Evolutionary conservation across 768 basidiomycete species (phyloP).

Genomic region (Boletus huronensis): DNA sequence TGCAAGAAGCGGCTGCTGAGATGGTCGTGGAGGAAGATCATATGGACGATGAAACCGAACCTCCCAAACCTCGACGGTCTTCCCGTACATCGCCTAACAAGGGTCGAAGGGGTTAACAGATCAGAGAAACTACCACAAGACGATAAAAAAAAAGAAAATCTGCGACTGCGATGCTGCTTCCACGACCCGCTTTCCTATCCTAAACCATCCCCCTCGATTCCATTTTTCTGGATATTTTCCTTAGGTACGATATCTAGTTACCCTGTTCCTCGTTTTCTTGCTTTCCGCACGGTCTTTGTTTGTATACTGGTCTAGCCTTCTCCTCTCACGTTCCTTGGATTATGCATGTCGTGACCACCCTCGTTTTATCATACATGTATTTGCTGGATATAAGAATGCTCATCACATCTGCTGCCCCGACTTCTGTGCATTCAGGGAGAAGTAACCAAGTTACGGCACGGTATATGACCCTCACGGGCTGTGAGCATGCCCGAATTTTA

Average conservation of each 20-base stretch:
- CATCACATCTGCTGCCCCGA: not conserved
- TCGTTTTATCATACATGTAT: slow-evolving; percentile 22
- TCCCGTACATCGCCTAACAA: slow-evolving; percentile 35
- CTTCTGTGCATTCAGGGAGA: not conserved
- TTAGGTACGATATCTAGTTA: slow-evolving; percentile 11
- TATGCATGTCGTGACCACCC: slow-evolving; percentile 9
- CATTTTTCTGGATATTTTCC: slow-evolving; percentile 2
- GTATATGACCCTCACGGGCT: too few relatives aligned
- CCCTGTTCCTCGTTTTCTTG: not conserved
- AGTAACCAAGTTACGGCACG: not conserved
- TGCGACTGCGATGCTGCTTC: not conserved
- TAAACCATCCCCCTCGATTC: not conserved
- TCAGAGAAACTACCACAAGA: not conserved
- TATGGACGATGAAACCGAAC: slow-evolving; percentile 22
- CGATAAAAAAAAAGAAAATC: not conserved
- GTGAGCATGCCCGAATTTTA: not conserved
- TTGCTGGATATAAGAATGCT: slow-evolving; percentile 5
- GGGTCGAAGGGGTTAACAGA: slow-evolving; percentile 15
- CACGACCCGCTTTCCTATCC: not conserved
- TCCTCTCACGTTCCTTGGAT: slow-evolving; percentile 9
- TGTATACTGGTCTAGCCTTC: slow-evolving; percentile 7
- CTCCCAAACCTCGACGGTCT: slow-evolving; percentile 33
- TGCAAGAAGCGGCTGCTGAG: slow-evolving; percentile 25
- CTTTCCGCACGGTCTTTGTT: slow-evolving; percentile 5
- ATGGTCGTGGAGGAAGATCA: slow-evolving; percentile 32